phyloP scores from a whole-genome alignment of 169 alveolate species.

The Plasmodium yoelii region DNA sequence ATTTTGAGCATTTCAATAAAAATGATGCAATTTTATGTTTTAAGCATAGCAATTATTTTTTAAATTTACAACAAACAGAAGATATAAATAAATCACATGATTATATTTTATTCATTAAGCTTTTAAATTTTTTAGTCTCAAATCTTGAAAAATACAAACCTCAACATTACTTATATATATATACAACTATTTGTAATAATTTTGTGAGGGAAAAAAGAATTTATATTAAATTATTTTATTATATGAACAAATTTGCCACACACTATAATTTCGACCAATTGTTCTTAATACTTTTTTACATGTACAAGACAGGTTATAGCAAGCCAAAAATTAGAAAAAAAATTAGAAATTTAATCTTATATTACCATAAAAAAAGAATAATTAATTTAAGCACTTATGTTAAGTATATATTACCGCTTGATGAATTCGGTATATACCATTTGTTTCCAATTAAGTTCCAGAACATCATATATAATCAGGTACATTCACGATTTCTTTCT shows the following conservation, averaged over 20 bases:
- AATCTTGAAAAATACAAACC: constrained; percentile 42
- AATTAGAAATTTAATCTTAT: constrained; percentile 58
- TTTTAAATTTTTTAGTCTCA: constrained; percentile 14
- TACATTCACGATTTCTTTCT: constrained; percentile 5
- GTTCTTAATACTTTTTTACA: constrained; percentile 58
- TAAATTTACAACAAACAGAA: constrained; percentile 5
- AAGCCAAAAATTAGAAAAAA: constrained; percentile 74
- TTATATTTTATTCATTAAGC: constrained; percentile 6
- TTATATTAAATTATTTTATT: constrained; percentile 58
- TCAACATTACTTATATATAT: constrained; percentile 33
- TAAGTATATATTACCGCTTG: constrained; percentile 60
- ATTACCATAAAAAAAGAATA: constrained; percentile 44
- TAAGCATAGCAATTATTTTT: constrained; percentile 40
- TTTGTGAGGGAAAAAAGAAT: constrained; percentile 14
- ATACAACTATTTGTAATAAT: constrained; percentile 48
- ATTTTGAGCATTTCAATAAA: constrained; percentile 20
- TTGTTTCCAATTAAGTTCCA: constrained; percentile 62
- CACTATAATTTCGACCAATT: constrained; percentile 36
- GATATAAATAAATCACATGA: constrained; percentile 10
- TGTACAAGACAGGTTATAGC: constrained; percentile 76
- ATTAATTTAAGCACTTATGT: constrained; percentile 32
- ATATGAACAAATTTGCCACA: constrained; percentile 51
- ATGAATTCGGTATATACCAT: constrained; percentile 73
- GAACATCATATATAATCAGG: constrained; percentile 44
- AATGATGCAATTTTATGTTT: constrained; percentile 18